A percentile compares a stretch with the other conserved stretches of the same genome.
These are phyloP conservation scores for Didymella lethalis DNA, from an alignment of 2,329 filamentous ascomycete genomes.

Conservation along the genomic window DNA sequence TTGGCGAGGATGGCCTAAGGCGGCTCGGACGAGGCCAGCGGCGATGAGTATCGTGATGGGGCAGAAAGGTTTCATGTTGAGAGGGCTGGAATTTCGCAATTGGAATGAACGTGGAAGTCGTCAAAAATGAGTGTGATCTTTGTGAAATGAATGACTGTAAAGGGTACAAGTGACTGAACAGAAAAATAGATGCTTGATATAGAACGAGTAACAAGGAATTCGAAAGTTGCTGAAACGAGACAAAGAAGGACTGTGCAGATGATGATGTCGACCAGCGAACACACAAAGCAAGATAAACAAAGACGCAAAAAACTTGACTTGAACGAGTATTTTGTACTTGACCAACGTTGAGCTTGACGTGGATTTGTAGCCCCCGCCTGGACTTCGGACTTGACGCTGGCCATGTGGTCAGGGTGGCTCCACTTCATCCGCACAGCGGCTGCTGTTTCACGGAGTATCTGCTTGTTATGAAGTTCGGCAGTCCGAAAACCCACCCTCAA, in stretches of 20 bases:
- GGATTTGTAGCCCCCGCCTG: slow-evolving; percentile 2
- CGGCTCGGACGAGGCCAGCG: slow-evolving; percentile 3
- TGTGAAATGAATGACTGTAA: not conserved
- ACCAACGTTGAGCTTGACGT: not conserved
- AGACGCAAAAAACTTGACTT: not conserved
- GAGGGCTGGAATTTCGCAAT: slow-evolving; percentile 2
- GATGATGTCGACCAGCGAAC: slow-evolving; percentile 7
- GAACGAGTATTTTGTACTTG: not conserved
- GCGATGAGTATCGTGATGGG: not conserved
- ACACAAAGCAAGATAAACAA: not conserved
- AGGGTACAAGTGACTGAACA: not conserved
- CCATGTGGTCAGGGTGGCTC: slow-evolving; percentile 1
- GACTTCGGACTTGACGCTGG: slow-evolving; percentile 13
- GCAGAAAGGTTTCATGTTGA: slow-evolving; percentile 11
- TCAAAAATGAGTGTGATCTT: slow-evolving; percentile 1
- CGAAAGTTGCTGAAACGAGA: slow-evolving; percentile 1
- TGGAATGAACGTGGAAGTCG: not conserved
- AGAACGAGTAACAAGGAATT: slow-evolving; percentile 5
- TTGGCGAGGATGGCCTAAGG: slow-evolving; percentile 5
- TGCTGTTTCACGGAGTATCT: not conserved
- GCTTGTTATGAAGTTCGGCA: not conserved
- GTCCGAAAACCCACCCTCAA: not conserved
- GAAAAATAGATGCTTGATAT: slow-evolving; percentile 8
- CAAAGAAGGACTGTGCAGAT: slow-evolving; percentile 1
- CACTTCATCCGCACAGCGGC: slow-evolving; percentile 6